Conservation (phyloP, 2,329 filamentous ascomycete species). For the Cladosporium cucumerinum region DNA sequence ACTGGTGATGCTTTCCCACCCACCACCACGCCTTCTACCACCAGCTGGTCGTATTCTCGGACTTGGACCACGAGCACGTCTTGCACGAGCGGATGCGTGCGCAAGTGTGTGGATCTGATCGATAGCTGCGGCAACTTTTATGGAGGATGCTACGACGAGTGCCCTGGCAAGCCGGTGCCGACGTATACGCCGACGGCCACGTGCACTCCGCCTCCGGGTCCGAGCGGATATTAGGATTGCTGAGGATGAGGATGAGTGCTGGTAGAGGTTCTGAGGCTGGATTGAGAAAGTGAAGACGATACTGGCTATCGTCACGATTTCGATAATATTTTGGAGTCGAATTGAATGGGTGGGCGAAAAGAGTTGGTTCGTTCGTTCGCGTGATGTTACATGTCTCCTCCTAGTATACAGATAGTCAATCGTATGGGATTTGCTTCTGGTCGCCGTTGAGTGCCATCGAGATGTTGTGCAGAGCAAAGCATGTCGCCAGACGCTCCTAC, state of each 20-base stretch:
- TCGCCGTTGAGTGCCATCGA: neutral
- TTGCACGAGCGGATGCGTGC: neutral
- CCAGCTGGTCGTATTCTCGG: conserved; percentile 12
- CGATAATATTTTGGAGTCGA: neutral
- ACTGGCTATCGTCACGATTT: neutral
- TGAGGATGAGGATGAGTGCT: too few relatives aligned
- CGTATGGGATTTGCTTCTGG: neutral
- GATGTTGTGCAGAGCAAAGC: neutral
- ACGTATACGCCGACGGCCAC: conserved; percentile 25
- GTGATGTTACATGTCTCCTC: conserved; percentile 7
- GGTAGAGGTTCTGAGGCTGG: too few relatives aligned
- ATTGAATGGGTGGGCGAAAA: neutral
- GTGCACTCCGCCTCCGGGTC: conserved; percentile 23
- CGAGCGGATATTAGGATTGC: conserved; percentile 1
- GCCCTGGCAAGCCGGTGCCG: conserved; percentile 22
- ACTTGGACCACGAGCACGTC: conserved; percentile 13
- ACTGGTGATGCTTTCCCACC: neutral
- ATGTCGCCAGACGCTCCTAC: neutral
- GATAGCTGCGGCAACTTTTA: conserved; percentile 26
- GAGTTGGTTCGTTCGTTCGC: neutral
- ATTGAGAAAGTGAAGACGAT: neutral
- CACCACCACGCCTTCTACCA: neutral
- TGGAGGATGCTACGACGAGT: conserved; percentile 26
- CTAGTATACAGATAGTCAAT: conserved; percentile 11
- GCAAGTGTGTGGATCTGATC: conserved; percentile 25